Conservation (phyloP, 2,329 filamentous ascomycete genomes). For the Calonectria pauciramosa region DNA sequence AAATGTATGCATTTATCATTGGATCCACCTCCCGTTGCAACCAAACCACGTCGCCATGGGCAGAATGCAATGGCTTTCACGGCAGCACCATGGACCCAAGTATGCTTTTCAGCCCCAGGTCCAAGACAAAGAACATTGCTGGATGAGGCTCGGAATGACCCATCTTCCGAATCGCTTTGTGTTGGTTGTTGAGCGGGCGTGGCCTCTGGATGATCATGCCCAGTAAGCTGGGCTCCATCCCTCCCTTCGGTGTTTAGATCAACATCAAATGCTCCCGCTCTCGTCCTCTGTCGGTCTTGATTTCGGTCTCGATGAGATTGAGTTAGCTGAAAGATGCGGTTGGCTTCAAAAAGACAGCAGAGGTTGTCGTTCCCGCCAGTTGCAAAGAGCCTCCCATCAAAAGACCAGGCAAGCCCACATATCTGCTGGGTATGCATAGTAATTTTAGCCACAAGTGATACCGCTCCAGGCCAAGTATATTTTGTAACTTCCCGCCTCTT, state of each 20-base stretch:
- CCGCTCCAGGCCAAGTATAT: slow-evolving; percentile 81
- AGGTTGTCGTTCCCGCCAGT: slow-evolving; percentile 94
- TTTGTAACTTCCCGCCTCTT: slow-evolving; percentile 71
- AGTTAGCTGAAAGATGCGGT: slow-evolving; percentile 62
- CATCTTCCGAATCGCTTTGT: slow-evolving; percentile 19
- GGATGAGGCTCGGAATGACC: slow-evolving; percentile 44
- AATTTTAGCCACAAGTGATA: slow-evolving; percentile 84
- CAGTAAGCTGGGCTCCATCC: slow-evolving; percentile 28
- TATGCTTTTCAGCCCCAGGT: slow-evolving; percentile 74
- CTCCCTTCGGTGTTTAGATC: slow-evolving; percentile 23
- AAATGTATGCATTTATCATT: slow-evolving; percentile 98
- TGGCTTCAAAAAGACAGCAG: slow-evolving; percentile 84
- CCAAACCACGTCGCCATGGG: slow-evolving; percentile 88
- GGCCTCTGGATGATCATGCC: not conserved
- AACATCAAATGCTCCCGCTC: slow-evolving; percentile 15
- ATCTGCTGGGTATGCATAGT: slow-evolving; percentile 88
- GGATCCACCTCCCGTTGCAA: slow-evolving; percentile 93
- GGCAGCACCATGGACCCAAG: slow-evolving; percentile 85
- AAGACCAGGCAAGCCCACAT: slow-evolving; percentile 92
- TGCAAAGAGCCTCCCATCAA: slow-evolving; percentile 81
- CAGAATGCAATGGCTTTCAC: slow-evolving; percentile 98
- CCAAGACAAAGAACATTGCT: slow-evolving; percentile 63
- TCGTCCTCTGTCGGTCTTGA: slow-evolving; percentile 11
- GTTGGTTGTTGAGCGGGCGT: not conserved
- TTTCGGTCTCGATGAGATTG: slow-evolving; percentile 1